Evolutionary conservation across 805 yeast species (phyloP).

Genomic region (Candida chauliodis): DNA sequence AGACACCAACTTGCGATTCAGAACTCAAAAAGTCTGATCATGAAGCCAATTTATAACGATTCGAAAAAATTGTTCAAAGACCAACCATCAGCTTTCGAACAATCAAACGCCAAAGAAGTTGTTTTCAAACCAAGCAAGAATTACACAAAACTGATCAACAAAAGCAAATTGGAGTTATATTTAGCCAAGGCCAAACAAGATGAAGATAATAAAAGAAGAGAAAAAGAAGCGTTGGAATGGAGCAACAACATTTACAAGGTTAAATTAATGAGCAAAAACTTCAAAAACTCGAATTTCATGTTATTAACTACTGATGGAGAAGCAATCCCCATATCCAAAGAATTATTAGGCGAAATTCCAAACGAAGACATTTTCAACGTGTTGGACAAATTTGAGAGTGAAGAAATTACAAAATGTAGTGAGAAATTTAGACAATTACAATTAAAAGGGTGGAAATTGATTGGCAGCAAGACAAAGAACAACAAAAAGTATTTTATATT

Average conservation of each 20-base stretch:
- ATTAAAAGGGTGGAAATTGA: conserved; percentile 47
- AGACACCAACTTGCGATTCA: no score
- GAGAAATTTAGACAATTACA: conserved; percentile 41
- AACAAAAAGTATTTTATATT: conserved; percentile 15
- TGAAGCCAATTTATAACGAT: conserved; percentile 2
- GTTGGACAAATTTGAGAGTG: conserved; percentile 32
- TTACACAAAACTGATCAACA: conserved; percentile 1
- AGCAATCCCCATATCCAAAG: conserved; percentile 24
- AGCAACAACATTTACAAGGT: conserved; percentile 22
- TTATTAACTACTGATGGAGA: conserved; percentile 35
- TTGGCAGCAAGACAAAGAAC: conserved; percentile 42
- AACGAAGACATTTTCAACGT: conserved; percentile 41
- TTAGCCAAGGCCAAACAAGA: conserved; percentile 42
- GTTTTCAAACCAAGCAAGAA: neutral
- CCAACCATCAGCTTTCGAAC: conserved; percentile 4
- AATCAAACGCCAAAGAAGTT: neutral
- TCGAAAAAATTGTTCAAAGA: neutral
- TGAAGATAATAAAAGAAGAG: conserved; percentile 45
- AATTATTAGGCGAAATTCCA: conserved; percentile 37
- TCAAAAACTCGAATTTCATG: conserved; percentile 21
- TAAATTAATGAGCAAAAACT: neutral
- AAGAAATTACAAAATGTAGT: conserved; percentile 30
- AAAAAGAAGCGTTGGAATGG: conserved; percentile 52
- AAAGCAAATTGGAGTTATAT: conserved; percentile 34
- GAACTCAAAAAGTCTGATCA: no score